These are phyloP conservation scores for Apiospora malaysiana DNA, from an alignment of 2,329 filamentous ascomycete species.

Conservation along the genomic window DNA sequence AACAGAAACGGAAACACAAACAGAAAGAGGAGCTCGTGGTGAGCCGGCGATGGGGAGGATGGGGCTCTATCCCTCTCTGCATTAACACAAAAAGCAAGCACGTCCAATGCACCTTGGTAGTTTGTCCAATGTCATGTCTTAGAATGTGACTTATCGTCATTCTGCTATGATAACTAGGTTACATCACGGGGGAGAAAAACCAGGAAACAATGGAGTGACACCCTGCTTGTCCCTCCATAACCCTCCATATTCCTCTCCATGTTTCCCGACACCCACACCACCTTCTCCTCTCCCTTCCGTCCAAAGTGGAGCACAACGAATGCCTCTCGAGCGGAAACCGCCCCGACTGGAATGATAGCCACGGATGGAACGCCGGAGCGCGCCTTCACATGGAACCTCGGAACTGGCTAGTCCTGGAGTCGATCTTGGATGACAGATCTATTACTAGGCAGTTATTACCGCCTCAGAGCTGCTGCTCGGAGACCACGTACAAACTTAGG, in stretches of 20 bases:
- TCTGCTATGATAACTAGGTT: constrained; percentile 6
- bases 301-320: background rate
- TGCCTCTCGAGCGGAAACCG: background rate
- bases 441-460: background rate
- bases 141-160: constrained; percentile 17
- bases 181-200: background rate
- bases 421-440: constrained; percentile 14
- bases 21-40: background rate
- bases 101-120: background rate
- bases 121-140: background rate
- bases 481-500: background rate
- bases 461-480: background rate
- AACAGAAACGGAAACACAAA: background rate
- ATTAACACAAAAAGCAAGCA: constrained; percentile 5
- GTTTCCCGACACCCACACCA: background rate
- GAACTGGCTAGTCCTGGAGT: background rate
- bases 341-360: background rate
- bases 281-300: background rate
- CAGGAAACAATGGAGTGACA: constrained; percentile 11
- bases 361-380: background rate
- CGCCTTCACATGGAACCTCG: constrained; percentile 10
- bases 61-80: background rate
- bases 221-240: too few relatives aligned
- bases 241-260: background rate
- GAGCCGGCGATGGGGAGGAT: background rate